Base-by-base conservation (phyloP, 169 alveolate genomes). In the Haemoproteus tartakovskyi region DNA sequence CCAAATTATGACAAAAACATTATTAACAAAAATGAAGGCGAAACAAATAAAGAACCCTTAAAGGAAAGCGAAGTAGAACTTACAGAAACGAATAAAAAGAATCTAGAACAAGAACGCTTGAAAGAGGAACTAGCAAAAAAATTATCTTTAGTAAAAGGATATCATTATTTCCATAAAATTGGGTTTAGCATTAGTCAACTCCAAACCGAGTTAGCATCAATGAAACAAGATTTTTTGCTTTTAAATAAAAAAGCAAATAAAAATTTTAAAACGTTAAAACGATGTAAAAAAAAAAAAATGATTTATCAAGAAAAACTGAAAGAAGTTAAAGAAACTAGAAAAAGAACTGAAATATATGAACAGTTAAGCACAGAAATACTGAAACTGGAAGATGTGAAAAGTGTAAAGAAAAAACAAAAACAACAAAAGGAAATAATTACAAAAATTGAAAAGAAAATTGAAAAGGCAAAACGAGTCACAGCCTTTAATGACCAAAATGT, bases 311-410 rank as follows among this genome's bases (percentile, higher is more conserved):
- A 8, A 0, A n/a, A 57, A 30, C 38, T 74, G 5, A 38, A 74
- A 22, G 63, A 74, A 27, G 47, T 57, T 1, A 74, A 74, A 56
- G 30, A 56, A 26, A 50, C 54, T 29, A 21, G 78, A 43, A 74
- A 60, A 37, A 41, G 62, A 60, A 74, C 54, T 45, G 84, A 74
- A 33, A 29, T 60, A 11, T 74, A 74, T 57, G 84, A 74, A 45
- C 22, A 14, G 1, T 19, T 74, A 21, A 33, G 78, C 14, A 12
- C 40, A 14, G 78, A 74, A 74, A 50, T 56, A 30, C 19, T 57
- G 36, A 74, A 29, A 45, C 36, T 74, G 29, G 84, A 74, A 19
- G 78, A 74, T 12, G 84, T 74, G n/a, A 54, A 9, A 43, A 45
- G 14, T 11, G 52, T 74, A 19, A 50, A 56, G 47, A 30, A 43